Conservation (phyloP, 1,284 basidiomycete species). For the Leucoagaricus sp. region DNA sequence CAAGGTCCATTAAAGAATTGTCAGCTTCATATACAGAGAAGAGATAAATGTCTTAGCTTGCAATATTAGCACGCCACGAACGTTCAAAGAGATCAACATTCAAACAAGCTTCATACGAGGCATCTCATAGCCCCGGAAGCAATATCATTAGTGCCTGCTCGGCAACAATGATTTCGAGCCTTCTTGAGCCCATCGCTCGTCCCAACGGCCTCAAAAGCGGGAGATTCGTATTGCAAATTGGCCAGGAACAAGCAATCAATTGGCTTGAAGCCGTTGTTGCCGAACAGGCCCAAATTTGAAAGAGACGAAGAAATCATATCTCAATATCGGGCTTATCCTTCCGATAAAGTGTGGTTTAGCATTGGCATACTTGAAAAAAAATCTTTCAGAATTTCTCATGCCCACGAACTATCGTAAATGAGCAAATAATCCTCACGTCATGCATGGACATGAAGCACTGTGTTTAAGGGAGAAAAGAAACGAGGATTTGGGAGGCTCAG, state of each 20-base stretch:
- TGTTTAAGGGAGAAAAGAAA: constrained; percentile 7
- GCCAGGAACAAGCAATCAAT: too few species aligned
- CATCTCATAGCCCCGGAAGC: constrained; percentile 1
- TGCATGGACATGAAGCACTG: constrained; percentile 4
- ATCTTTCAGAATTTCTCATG: background rate
- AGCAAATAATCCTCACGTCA: constrained; percentile 5
- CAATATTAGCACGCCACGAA: constrained; percentile 6
- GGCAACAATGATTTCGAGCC: too few species aligned
- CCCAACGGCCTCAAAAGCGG: too few species aligned
- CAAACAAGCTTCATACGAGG: constrained; percentile 5
- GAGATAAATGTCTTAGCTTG: constrained; percentile 1
- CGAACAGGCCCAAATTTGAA: too few species aligned
- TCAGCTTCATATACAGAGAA: background rate
- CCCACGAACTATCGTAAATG: background rate
- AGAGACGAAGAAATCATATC: too few species aligned
- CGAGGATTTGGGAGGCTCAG: constrained; percentile 4
- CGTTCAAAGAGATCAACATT: constrained; percentile 8
- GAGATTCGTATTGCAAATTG: too few species aligned
- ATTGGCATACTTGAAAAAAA: too few species aligned
- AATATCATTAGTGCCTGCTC: too few species aligned
- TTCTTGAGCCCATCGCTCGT: too few species aligned
- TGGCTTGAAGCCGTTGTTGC: too few species aligned
- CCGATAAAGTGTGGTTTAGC: background rate
- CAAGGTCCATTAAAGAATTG: background rate
- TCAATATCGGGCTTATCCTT: too few species aligned